A percentile compares a stretch with the other conserved stretches of the same genome.
phyloP scores from a whole-genome alignment of 1,284 basidiomycete species.

The Retiboletus flavoniger region DNA sequence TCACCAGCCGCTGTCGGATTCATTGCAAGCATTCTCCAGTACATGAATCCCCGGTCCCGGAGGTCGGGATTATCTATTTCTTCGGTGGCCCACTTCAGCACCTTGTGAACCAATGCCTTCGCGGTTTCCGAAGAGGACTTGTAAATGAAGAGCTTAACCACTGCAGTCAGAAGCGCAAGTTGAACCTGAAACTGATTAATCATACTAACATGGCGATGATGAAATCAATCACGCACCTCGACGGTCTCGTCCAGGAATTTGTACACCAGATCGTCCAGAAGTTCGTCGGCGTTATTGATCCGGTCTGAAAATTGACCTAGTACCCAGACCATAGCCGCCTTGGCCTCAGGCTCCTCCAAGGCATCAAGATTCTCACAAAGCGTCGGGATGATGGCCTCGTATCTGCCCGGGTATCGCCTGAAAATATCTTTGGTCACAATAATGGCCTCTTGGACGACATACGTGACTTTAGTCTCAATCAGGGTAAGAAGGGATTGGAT shows the following conservation, averaged over 20 bases:
- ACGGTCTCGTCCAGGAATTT: constrained; percentile 92
- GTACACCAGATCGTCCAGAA: constrained; percentile 90
- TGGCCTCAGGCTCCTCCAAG: constrained; percentile 94
- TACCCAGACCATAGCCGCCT: constrained; percentile 98
- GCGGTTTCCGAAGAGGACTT: constrained; percentile 81
- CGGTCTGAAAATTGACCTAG: constrained; percentile 95
- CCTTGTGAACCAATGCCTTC: constrained; percentile 91
- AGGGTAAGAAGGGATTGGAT: constrained; percentile 85
- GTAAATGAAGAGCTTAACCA: constrained; percentile 96
- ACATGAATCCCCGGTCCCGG: constrained; percentile 98
- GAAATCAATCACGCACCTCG: constrained; percentile 55
- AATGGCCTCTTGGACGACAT: constrained; percentile 96
- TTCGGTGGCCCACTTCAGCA: constrained; percentile 96
- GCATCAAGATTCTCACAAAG: constrained; percentile 91
- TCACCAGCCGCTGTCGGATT: constrained; percentile 88
- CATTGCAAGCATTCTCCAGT: constrained; percentile 95
- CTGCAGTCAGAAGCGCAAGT: constrained; percentile 90
- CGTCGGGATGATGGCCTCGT: constrained; percentile 92
- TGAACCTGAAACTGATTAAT: constrained; percentile 67
- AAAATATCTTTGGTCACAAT: constrained; percentile 99
- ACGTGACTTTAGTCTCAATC: constrained; percentile 92
- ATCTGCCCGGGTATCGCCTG: constrained; percentile 93
- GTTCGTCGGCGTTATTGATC: constrained; percentile 95
- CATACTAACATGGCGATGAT: neutral
- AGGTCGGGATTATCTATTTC: constrained; percentile 97